phyloP scores from a whole-genome alignment of 805 yeast genomes.

The Yamadazyma tumulicola region DNA sequence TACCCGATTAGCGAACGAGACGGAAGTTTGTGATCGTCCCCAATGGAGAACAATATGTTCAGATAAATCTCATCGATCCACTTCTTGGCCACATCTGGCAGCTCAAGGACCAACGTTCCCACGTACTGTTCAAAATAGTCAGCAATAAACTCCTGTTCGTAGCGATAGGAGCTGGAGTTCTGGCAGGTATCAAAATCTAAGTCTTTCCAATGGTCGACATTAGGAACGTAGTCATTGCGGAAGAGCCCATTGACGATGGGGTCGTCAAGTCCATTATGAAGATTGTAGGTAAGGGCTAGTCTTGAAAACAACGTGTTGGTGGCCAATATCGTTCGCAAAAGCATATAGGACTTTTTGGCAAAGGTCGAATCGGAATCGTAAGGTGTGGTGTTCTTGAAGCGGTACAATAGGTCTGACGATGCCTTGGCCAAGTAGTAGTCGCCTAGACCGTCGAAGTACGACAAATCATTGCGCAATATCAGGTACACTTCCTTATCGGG shows the following conservation, averaged over 20 bases:
- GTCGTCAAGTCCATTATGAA: slow-evolving; percentile 34
- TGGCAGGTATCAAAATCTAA: slow-evolving; percentile 10
- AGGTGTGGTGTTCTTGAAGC: slow-evolving; percentile 18
- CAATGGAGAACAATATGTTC: slow-evolving; percentile 26
- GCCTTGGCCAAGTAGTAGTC: slow-evolving; percentile 38
- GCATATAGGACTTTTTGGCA: slow-evolving; percentile 24
- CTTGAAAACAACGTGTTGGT: slow-evolving; percentile 37
- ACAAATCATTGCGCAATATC: slow-evolving; percentile 30
- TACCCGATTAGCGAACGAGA: slow-evolving; percentile 11
- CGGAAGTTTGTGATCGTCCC: slow-evolving; percentile 13
- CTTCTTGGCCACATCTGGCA: slow-evolving; percentile 32
- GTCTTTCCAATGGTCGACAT: slow-evolving; percentile 15
- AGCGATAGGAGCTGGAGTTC: slow-evolving; percentile 14
- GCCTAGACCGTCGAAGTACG: slow-evolving; percentile 40
- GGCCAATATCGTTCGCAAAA: slow-evolving; percentile 29
- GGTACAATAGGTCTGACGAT: slow-evolving; percentile 31
- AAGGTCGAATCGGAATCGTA: slow-evolving; percentile 15
- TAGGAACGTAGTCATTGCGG: slow-evolving; percentile 26
- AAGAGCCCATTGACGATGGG: slow-evolving; percentile 19
- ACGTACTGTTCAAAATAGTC: slow-evolving; percentile 41
- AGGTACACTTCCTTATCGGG: slow-evolving; percentile 17
- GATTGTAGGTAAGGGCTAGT: slow-evolving; percentile 31
- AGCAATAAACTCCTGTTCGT: slow-evolving; percentile 41
- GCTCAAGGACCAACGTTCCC: slow-evolving; percentile 39
- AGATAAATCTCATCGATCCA: slow-evolving; percentile 31